Percentiles rank a stretch among this genome's conserved stretches.
Evolutionary conservation across 176 grass and related monocot genomes (phyloP).

Genomic region (Carex cristatella): DNA sequence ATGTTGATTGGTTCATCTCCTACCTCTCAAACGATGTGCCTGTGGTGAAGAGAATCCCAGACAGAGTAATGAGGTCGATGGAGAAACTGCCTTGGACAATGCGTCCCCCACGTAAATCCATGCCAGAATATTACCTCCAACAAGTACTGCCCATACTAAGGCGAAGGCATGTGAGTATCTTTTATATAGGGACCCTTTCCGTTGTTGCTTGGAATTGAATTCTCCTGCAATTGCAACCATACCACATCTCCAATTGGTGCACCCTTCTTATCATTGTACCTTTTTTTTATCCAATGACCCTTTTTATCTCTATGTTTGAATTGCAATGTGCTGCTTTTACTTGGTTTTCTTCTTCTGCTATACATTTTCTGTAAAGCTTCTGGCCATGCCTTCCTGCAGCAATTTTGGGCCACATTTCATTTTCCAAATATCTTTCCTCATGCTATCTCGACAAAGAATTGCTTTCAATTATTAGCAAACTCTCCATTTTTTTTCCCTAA

Average conservation of each 20-base stretch:
- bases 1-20: constrained; percentile 81
- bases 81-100: constrained; percentile 94
- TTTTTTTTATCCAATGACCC: not conserved
- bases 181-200: not conserved
- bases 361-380: not conserved
- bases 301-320: not conserved
- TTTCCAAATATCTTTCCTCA: not conserved
- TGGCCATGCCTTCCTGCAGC: not conserved
- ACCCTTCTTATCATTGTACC: not conserved
- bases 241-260: not conserved
- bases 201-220: not conserved
- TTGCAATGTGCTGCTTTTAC: not conserved
- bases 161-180: constrained; percentile 76
- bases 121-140: constrained; percentile 70
- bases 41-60: constrained; percentile 73
- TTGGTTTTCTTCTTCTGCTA: not conserved
- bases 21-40: constrained; percentile 69
- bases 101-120: constrained; percentile 89
- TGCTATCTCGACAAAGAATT: not conserved
- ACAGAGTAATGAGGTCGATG: constrained; percentile 89
- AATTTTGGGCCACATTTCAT: not conserved
- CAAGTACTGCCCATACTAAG: constrained; percentile 91
- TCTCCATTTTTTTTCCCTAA: not conserved
- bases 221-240: not conserved
- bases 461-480: not conserved